Evolutionary conservation across 192 early-diverging fungal genomes (phyloP).

Genomic region (Backusella psychrophila): DNA sequence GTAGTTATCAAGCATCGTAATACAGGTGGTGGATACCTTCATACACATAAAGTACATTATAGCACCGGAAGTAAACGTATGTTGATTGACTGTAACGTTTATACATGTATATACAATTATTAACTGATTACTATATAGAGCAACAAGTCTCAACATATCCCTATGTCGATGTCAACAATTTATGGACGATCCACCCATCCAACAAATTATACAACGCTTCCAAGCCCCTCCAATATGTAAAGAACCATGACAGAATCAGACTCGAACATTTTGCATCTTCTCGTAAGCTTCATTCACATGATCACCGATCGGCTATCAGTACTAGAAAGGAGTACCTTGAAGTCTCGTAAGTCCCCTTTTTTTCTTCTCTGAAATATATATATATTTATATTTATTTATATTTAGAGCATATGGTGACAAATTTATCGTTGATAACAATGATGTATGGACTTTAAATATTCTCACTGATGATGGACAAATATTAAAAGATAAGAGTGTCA

Average conservation of each 20-base stretch:
- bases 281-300: slow-evolving; percentile 69
- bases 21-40: slow-evolving; percentile 76
- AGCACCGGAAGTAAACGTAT: slow-evolving; percentile 72
- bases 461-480: slow-evolving; percentile 52
- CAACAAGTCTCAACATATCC: slow-evolving; percentile 83
- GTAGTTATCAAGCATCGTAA: slow-evolving; percentile 64
- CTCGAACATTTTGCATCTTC: slow-evolving; percentile 61
- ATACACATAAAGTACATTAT: slow-evolving; percentile 68
- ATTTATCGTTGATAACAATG: slow-evolving; percentile 82
- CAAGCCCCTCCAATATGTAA: slow-evolving; percentile 48
- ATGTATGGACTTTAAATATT: slow-evolving; percentile 82
- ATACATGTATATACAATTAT: not conserved
- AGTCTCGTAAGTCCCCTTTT: slow-evolving; percentile 42
- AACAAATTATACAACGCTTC: slow-evolving; percentile 2
- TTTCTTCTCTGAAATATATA: not conserved
- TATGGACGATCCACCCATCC: slow-evolving; percentile 55
- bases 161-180: slow-evolving; percentile 84
- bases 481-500: slow-evolving; percentile 31
- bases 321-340: slow-evolving; percentile 66
- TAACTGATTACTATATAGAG: slow-evolving; percentile 30
- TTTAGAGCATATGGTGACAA: slow-evolving; percentile 61
- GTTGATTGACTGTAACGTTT: not conserved
- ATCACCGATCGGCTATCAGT: slow-evolving; percentile 62
- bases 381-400: not conserved
- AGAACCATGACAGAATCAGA: slow-evolving; percentile 75